Conservation (phyloP, 1,284 basidiomycete genomes). For the Moesziomyces sp. region DNA sequence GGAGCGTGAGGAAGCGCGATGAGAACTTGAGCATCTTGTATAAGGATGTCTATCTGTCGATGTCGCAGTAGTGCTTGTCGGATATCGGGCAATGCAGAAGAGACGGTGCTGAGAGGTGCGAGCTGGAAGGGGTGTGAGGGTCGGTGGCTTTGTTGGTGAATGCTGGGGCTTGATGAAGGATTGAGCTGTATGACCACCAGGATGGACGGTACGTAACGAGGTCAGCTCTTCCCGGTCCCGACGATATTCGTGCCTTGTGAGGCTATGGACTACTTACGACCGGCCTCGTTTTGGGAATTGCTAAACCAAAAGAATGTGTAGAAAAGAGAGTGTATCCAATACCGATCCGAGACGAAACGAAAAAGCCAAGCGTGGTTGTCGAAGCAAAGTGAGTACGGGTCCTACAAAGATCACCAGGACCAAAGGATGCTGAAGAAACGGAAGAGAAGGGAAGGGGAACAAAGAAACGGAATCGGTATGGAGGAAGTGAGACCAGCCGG, state of each 20-base stretch:
- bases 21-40: conserved; percentile 42
- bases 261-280: conserved; percentile 17
- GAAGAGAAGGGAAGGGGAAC: conserved; percentile 6
- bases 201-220: too few relatives aligned
- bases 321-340: conserved; percentile 3
- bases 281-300: conserved; percentile 16
- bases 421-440: conserved; percentile 11
- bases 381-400: neutral
- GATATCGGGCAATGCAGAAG: neutral
- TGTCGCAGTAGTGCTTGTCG: neutral
- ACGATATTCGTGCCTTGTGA: too few relatives aligned
- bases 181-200: neutral
- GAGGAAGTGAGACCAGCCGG: conserved; percentile 38
- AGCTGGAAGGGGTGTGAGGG: neutral
- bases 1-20: conserved; percentile 41
- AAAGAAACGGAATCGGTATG: conserved; percentile 1
- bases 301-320: conserved; percentile 14
- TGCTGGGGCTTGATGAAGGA: neutral
- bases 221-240: too few relatives aligned
- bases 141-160: neutral
- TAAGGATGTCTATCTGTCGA: neutral
- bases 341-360: conserved; percentile 8
- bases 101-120: neutral
- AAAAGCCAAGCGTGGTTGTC: conserved; percentile 1
- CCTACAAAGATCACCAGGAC: conserved; percentile 27